Conservation (phyloP, 768 basidiomycete genomes). For the Mycena capillaripes region DNA sequence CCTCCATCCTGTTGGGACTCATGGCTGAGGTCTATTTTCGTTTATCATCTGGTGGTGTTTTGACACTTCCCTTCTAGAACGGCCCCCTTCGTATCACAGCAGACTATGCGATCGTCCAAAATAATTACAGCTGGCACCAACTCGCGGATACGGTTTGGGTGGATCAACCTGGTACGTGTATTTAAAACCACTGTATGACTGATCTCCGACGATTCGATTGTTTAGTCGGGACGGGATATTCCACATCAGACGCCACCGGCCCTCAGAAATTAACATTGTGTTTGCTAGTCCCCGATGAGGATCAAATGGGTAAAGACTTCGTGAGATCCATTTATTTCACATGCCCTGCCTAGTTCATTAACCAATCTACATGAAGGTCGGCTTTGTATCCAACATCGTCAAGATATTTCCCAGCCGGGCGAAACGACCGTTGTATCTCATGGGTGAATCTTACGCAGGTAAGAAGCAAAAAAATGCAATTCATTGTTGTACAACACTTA, state of each 20-base stretch:
- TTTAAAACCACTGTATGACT: too few species aligned
- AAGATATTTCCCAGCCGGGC: slow-evolving; percentile 80
- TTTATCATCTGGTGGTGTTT: not conserved
- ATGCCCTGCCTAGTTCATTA: not conserved
- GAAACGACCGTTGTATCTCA: slow-evolving; percentile 75
- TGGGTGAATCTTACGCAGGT: slow-evolving; percentile 85
- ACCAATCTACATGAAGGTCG: slow-evolving; percentile 64
- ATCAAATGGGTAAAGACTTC: slow-evolving; percentile 73
- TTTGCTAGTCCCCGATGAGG: slow-evolving; percentile 65
- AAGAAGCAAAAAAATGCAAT: too few species aligned
- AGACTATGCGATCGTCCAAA: slow-evolving; percentile 63
- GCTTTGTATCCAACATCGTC: slow-evolving; percentile 78
- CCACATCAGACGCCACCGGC: slow-evolving; percentile 72
- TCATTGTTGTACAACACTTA: too few species aligned
- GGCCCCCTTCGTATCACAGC: slow-evolving; percentile 73
- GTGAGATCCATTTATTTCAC: slow-evolving; percentile 40
- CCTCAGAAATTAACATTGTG: not conserved
- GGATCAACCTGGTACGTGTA: slow-evolving; percentile 82
- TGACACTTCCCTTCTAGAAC: slow-evolving; percentile 58
- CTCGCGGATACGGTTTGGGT: slow-evolving; percentile 82
- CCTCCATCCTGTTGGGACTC: slow-evolving; percentile 75
- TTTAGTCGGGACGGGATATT: slow-evolving; percentile 66
- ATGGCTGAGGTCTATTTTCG: slow-evolving; percentile 68
- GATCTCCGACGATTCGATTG: not conserved
- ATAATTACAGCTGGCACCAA: slow-evolving; percentile 70